These are phyloP conservation scores for Dendrostoma leiphaemia DNA, from an alignment of 2,329 filamentous ascomycete genomes.

Conservation along the genomic window DNA sequence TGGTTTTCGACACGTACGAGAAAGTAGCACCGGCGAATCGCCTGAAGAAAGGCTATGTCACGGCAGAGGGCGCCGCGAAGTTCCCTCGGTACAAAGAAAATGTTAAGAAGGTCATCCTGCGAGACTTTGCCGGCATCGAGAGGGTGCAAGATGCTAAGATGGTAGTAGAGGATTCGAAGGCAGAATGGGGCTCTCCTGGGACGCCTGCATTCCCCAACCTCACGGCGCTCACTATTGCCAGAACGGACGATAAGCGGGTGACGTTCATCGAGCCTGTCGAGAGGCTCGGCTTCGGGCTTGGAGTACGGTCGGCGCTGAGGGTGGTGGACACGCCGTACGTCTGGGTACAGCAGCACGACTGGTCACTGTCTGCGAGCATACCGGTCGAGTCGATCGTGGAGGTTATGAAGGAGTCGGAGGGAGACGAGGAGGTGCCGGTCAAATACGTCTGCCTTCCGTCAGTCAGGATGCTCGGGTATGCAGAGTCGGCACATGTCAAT, in stretches of 20 bases:
- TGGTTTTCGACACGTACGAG: constrained; percentile 54
- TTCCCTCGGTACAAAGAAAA: constrained; percentile 47
- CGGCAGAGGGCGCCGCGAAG: constrained; percentile 38
- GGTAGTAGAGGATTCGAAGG: constrained; percentile 28
- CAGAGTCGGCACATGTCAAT: constrained; percentile 43
- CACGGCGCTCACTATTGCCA: constrained; percentile 35
- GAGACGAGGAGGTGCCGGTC: constrained; percentile 32
- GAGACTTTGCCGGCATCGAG: constrained; percentile 23
- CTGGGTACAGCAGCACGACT: constrained; percentile 59
- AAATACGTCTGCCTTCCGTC: constrained; percentile 54
- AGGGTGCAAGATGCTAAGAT: constrained; percentile 2
- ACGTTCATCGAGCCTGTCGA: constrained; percentile 46
- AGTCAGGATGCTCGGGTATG: constrained; percentile 50
- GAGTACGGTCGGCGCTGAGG: constrained; percentile 50
- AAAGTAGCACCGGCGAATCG: constrained; percentile 40
- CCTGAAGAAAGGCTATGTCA: constrained; percentile 54
- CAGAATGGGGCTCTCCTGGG: constrained; percentile 45
- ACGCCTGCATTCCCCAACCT: constrained; percentile 31
- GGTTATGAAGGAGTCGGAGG: constrained; percentile 40
- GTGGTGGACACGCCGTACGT: constrained; percentile 47
- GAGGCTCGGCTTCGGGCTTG: constrained; percentile 52
- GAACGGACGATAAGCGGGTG: constrained; percentile 35
- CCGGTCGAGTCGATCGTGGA: constrained; percentile 42
- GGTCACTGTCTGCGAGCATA: constrained; percentile 45
- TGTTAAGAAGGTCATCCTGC: constrained; percentile 40